phyloP scores from a whole-genome alignment of 768 basidiomycete genomes.

The Pholiota microspora region DNA sequence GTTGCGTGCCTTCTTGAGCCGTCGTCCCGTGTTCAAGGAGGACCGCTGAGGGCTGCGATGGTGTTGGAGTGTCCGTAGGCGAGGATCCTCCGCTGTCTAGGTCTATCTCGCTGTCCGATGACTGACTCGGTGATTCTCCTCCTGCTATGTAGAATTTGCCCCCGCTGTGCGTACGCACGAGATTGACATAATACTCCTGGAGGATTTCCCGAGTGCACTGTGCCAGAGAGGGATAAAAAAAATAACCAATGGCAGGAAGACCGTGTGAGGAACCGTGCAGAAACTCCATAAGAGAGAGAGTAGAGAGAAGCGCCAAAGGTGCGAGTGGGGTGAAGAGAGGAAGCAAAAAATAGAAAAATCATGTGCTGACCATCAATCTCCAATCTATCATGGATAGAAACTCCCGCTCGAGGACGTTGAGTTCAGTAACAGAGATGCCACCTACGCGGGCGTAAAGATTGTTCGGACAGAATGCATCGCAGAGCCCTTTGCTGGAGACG shows the following conservation, averaged over 20 bases:
- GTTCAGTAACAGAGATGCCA: constrained; percentile 86
- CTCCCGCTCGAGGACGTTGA: constrained; percentile 93
- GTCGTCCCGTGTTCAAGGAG: constrained; percentile 37
- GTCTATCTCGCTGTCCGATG: constrained; percentile 55
- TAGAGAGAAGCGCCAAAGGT: constrained; percentile 2
- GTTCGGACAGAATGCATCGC: constrained; percentile 95
- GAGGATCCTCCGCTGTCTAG: constrained; percentile 56
- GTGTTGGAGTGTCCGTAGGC: constrained; percentile 34
- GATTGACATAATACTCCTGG: constrained; percentile 92
- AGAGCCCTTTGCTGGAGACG: constrained; percentile 91
- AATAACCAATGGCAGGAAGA: constrained; percentile 26
- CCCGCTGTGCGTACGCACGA: constrained; percentile 80
- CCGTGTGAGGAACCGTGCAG: constrained; percentile 8
- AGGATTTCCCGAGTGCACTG: constrained; percentile 90
- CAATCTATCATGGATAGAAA: constrained; percentile 92
- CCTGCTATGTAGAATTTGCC: constrained; percentile 55
- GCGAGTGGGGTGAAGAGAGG: constrained; percentile 14
- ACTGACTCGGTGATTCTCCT: constrained; percentile 36
- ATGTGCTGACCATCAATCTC: constrained; percentile 80
- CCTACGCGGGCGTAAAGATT: constrained; percentile 94
- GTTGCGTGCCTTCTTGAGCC: constrained; percentile 42
- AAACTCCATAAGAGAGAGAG: constrained; percentile 1
- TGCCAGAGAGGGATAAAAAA: constrained; percentile 19
- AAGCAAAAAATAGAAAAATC: constrained; percentile 25
- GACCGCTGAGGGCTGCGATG: constrained; percentile 39